A percentile compares a stretch with the other conserved stretches of the same genome.
phyloP scores from a whole-genome alignment of 148 eudicot genomes.

The Hydrangea macrophylla region DNA sequence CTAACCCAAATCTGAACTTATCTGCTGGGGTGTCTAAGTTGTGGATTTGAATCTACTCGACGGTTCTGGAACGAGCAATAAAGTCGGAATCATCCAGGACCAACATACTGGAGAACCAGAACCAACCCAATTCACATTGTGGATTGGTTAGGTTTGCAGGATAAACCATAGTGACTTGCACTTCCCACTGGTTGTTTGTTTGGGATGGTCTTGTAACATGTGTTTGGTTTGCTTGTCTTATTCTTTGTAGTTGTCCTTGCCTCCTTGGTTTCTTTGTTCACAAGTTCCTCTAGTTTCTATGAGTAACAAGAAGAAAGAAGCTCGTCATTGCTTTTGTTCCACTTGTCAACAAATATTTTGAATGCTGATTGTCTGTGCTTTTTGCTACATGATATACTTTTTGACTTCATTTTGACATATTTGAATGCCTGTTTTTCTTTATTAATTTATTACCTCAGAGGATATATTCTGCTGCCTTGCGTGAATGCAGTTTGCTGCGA shows the following conservation, averaged over 20 bases:
- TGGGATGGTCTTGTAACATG: no score
- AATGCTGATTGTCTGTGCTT: slow-evolving; percentile 28
- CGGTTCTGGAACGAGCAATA: no score
- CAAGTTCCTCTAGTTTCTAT: background rate
- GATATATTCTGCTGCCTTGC: slow-evolving; percentile 11
- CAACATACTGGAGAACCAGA: no score
- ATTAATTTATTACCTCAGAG: background rate
- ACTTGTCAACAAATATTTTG: background rate
- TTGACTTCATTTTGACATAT: slow-evolving; percentile 88
- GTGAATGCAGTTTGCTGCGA: slow-evolving; percentile 73
- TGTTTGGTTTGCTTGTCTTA: no score
- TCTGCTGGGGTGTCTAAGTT: background rate
- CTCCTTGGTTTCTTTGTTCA: background rate
- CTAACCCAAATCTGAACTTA: background rate
- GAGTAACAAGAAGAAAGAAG: background rate
- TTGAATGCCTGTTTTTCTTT: slow-evolving; percentile 27
- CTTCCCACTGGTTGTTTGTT: no score
- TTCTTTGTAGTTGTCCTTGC: background rate
- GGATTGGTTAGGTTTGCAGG: no score
- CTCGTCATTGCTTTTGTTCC: background rate
- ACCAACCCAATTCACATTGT: no score
- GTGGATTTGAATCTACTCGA: background rate
- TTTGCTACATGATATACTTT: slow-evolving; percentile 90
- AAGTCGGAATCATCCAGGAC: no score
- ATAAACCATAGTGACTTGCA: no score